These are phyloP conservation scores for Tolypocladium endophyticum DNA, from an alignment of 2,329 filamentous ascomycete genomes.

Conservation along the genomic window DNA sequence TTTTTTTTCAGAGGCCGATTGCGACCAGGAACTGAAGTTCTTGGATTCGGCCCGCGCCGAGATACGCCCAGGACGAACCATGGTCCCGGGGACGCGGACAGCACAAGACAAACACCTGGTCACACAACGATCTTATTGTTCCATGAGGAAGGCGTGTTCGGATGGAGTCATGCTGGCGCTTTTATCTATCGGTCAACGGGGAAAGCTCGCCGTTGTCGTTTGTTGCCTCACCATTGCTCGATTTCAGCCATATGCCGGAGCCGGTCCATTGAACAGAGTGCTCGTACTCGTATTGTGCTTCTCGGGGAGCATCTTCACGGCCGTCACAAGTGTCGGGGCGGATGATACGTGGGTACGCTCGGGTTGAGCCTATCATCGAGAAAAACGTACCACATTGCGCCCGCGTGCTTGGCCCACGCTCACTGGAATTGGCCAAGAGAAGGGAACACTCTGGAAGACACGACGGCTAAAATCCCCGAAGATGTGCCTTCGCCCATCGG, in stretches of 20 bases:
- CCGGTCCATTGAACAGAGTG: background rate
- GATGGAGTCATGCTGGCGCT: background rate
- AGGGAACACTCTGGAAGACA: background rate
- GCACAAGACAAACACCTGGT: background rate
- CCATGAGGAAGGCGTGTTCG: background rate
- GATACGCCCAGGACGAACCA: background rate
- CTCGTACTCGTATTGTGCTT: background rate
- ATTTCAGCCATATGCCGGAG: background rate
- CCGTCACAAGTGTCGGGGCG: background rate
- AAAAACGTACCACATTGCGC: background rate
- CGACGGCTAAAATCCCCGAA: background rate
- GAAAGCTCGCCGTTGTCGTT: background rate
- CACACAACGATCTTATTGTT: background rate
- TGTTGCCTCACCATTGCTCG: background rate
- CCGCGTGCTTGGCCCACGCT: background rate
- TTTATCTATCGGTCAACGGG: background rate
- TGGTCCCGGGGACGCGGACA: background rate
- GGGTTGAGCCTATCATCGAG: background rate
- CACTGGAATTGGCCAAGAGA: background rate
- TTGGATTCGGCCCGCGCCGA: background rate
- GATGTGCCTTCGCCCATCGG: background rate
- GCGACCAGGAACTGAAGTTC: background rate
- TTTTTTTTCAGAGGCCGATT: background rate
- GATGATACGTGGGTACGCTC: background rate
- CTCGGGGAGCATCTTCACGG: background rate